Conservation (phyloP, 2,329 filamentous ascomycete genomes). For the Calcarisporium arbuscula region DNA sequence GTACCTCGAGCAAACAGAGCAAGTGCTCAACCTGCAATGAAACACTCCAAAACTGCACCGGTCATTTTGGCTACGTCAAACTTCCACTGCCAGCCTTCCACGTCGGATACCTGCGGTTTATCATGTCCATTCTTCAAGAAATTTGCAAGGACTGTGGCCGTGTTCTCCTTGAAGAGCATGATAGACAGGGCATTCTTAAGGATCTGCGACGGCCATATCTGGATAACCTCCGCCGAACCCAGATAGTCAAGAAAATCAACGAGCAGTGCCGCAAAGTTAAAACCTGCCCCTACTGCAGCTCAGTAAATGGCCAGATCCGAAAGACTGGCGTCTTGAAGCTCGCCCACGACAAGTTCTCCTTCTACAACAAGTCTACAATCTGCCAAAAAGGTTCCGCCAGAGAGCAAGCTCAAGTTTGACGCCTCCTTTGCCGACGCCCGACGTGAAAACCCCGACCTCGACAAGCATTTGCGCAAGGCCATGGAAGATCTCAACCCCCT, state of each 20-base stretch:
- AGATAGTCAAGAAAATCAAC: conserved; percentile 81
- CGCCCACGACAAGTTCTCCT: conserved; percentile 84
- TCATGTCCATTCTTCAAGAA: conserved; percentile 84
- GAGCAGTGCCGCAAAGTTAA: conserved; percentile 85
- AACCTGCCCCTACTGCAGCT: conserved; percentile 71
- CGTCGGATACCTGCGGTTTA: conserved; percentile 91
- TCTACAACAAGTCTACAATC: conserved; percentile 86
- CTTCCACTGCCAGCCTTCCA: conserved; percentile 90
- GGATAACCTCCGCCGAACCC: conserved; percentile 79
- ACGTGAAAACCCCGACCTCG: conserved; percentile 71
- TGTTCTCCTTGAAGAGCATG: conserved; percentile 74
- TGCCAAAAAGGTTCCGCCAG: conserved; percentile 73
- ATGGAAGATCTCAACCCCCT: conserved; percentile 92
- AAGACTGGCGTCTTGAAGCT: conserved; percentile 92
- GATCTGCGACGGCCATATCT: conserved; percentile 74
- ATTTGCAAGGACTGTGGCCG: conserved; percentile 92
- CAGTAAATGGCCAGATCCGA: conserved; percentile 84
- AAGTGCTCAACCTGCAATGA: conserved; percentile 79
- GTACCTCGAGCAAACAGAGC: conserved; percentile 77
- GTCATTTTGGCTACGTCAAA: conserved; percentile 91
- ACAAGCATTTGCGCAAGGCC: conserved; percentile 86
- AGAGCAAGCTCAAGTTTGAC: conserved; percentile 79
- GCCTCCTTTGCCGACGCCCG: conserved; percentile 76
- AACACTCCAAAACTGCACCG: conserved; percentile 76
- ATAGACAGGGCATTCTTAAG: conserved; percentile 70